A percentile compares a stretch with the other conserved stretches of the same genome.
phyloP scores from a whole-genome alignment of 108 stramenopile species.

The Discostella stelligeroides region DNA sequence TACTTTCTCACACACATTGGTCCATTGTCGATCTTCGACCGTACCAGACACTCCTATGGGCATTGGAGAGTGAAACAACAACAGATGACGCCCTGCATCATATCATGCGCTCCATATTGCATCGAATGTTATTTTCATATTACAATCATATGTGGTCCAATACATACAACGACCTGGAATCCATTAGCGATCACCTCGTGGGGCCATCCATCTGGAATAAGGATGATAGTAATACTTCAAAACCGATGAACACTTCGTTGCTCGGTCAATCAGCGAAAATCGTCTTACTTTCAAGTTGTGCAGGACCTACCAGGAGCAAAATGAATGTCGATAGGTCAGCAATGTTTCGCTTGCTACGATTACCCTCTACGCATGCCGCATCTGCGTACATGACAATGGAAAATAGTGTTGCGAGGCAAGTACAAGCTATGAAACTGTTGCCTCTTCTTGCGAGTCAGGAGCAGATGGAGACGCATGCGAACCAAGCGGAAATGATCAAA shows the following conservation, averaged over 20 bases:
- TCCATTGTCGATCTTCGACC: slow-evolving; percentile 70
- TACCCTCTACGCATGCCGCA: slow-evolving; percentile 23
- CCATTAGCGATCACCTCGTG: slow-evolving; percentile 46
- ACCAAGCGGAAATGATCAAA: slow-evolving; percentile 34
- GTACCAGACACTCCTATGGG: slow-evolving; percentile 88
- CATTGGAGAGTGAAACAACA: slow-evolving; percentile 53
- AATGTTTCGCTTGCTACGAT: slow-evolving; percentile 37
- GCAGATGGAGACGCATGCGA: background rate
- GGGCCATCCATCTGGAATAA: slow-evolving; percentile 67
- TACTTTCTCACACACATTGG: slow-evolving; percentile 52
- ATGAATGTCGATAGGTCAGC: slow-evolving; percentile 39
- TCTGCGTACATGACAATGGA: slow-evolving; percentile 66
- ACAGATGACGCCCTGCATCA: slow-evolving; percentile 34
- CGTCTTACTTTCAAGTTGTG: slow-evolving; percentile 29
- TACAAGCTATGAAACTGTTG: slow-evolving; percentile 60
- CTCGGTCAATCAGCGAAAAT: slow-evolving; percentile 25
- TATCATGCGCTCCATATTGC: slow-evolving; percentile 52
- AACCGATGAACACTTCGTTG: slow-evolving; percentile 8
- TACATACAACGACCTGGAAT: slow-evolving; percentile 58
- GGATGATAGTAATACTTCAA: slow-evolving; percentile 24
- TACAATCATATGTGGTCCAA: slow-evolving; percentile 63
- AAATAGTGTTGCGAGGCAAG: slow-evolving; percentile 62
- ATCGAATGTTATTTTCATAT: slow-evolving; percentile 55
- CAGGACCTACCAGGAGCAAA: slow-evolving; percentile 39
- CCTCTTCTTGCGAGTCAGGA: slow-evolving; percentile 37